phyloP scores from a whole-genome alignment of 192 early-diverging fungal species.

The Coemansia sp. region DNA sequence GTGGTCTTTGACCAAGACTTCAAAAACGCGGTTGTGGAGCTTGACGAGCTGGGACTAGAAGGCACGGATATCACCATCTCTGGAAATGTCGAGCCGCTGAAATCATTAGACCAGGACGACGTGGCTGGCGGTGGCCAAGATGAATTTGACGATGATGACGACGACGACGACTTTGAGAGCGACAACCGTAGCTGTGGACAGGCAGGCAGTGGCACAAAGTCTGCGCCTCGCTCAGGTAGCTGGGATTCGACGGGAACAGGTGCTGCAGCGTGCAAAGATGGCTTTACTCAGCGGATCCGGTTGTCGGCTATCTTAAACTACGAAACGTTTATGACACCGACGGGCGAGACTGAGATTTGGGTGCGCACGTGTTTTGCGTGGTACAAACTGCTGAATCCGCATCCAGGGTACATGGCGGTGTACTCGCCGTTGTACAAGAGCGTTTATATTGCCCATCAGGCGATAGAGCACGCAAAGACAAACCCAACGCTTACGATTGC shows the following conservation, averaged over 20 bases:
- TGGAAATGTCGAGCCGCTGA: constrained; percentile 54
- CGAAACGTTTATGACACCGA: constrained; percentile 26
- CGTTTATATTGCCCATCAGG: constrained; percentile 45
- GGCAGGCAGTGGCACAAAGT: not conserved
- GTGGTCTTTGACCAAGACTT: constrained; percentile 48
- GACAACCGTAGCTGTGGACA: not conserved
- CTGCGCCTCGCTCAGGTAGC: not conserved
- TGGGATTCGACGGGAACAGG: not conserved
- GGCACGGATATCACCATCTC: constrained; percentile 46
- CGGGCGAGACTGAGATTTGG: constrained; percentile 44
- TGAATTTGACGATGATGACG: constrained; percentile 26
- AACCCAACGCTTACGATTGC: constrained; percentile 12
- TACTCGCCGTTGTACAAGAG: constrained; percentile 40
- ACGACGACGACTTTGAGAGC: constrained; percentile 1
- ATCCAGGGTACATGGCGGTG: constrained; percentile 23
- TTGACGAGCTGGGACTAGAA: constrained; percentile 55
- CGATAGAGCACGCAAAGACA: constrained; percentile 15
- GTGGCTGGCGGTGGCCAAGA: constrained; percentile 29
- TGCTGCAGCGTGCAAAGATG: constrained; percentile 25
- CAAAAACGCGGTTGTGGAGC: constrained; percentile 31
- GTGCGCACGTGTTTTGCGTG: constrained; percentile 51
- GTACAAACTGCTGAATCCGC: constrained; percentile 50
- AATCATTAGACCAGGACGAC: constrained; percentile 17
- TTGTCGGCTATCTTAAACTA: constrained; percentile 48
- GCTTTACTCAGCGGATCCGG: constrained; percentile 40